Evolutionary conservation across 768 basidiomycete species (phyloP).

Genomic region (Pleurotus tuoliensis): DNA sequence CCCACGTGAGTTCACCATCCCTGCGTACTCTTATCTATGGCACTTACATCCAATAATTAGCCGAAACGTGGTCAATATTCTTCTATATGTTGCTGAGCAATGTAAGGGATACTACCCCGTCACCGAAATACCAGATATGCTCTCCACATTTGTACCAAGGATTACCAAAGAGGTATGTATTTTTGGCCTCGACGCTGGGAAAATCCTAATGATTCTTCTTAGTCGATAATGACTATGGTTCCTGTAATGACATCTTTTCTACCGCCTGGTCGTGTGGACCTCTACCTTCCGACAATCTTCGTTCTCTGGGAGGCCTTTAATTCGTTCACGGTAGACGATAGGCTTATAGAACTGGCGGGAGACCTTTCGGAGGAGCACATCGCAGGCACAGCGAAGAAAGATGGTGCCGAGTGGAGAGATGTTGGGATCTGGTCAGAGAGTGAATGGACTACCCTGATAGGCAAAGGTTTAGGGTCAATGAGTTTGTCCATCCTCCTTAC

Average conservation of each 20-base stretch:
- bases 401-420: constrained; percentile 66
- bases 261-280: constrained; percentile 59
- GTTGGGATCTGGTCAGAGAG: constrained; percentile 86
- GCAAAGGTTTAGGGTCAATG: constrained; percentile 80
- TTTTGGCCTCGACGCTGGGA: neutral
- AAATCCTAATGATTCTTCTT: constrained; percentile 3
- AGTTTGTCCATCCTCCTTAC: constrained; percentile 38
- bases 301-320: constrained; percentile 79
- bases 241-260: constrained; percentile 77
- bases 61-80: constrained; percentile 66
- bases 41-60: constrained; percentile 21
- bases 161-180: constrained; percentile 63
- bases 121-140: constrained; percentile 64
- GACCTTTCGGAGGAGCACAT: constrained; percentile 70
- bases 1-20: constrained; percentile 39
- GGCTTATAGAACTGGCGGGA: constrained; percentile 67
- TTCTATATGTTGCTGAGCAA: constrained; percentile 70
- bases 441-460: constrained; percentile 80
- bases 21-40: constrained; percentile 4
- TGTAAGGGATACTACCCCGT: constrained; percentile 69
- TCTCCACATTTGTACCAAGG: constrained; percentile 65
- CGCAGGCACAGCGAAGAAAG: constrained; percentile 53
- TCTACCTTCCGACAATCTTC: constrained; percentile 71
- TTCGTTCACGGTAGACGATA: constrained; percentile 69
- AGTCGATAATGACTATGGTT: constrained; percentile 70